A percentile compares a stretch with the other conserved stretches of the same genome.
Evolutionary conservation across 805 yeast genomes (phyloP).

Genomic region (Komagataella pastoris): DNA sequence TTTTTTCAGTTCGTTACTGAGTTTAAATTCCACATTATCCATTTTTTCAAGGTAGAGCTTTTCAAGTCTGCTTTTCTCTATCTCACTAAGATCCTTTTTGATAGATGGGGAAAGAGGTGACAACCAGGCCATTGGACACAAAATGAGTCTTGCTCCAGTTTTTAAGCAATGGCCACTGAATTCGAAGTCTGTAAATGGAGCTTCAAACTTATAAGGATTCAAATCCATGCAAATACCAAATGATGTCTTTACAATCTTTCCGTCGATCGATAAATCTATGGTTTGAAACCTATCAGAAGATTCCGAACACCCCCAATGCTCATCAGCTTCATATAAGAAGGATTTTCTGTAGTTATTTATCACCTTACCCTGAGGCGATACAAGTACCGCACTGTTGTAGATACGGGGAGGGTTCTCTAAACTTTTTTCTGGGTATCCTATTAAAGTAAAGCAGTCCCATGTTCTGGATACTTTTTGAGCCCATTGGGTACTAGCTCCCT

Average conservation of each 20-base stretch:
- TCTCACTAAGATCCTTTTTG: constrained; percentile 9
- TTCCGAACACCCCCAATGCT: constrained; percentile 66
- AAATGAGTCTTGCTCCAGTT: constrained; percentile 36
- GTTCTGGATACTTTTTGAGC: constrained; percentile 39
- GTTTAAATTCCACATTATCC: too few relatives aligned
- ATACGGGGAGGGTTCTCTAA: constrained; percentile 12
- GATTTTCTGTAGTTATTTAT: constrained; percentile 64
- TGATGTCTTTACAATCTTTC: constrained; percentile 24
- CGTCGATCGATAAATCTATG: constrained; percentile 27
- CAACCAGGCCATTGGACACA: constrained; percentile 87
- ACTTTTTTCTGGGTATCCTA: constrained; percentile 69
- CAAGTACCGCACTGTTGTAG: constrained; percentile 63
- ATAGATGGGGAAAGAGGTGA: constrained; percentile 31
- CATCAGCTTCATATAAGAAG: constrained; percentile 68
- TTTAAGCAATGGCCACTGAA: constrained; percentile 41
- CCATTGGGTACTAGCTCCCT: constrained; percentile 38
- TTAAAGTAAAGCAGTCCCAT: constrained; percentile 49
- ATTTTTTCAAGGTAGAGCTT: not conserved
- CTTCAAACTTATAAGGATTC: constrained; percentile 73
- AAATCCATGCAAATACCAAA: constrained; percentile 93
- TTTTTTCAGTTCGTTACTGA: not conserved
- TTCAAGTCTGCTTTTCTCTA: constrained; percentile 6
- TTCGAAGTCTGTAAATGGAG: constrained; percentile 68
- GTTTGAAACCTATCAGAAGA: constrained; percentile 47
- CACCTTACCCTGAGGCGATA: constrained; percentile 42